These are phyloP conservation scores for Pestalotiopsis sp. DNA, from an alignment of 2,329 filamentous ascomycete species.

Conservation along the genomic window DNA sequence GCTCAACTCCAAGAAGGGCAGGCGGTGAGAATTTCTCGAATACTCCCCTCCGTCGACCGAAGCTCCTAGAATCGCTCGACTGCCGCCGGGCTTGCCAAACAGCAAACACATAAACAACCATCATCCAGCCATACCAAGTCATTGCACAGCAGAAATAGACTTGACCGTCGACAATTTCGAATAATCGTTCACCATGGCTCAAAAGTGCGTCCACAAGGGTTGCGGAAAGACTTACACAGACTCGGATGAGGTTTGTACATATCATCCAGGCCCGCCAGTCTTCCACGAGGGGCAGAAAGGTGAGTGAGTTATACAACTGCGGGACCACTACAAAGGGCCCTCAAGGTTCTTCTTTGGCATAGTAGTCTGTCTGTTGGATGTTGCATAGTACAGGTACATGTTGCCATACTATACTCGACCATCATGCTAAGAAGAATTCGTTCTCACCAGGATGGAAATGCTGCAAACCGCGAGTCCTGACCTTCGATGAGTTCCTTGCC, in stretches of 20 bases:
- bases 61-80: background rate
- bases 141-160: background rate
- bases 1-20: conserved; percentile 1
- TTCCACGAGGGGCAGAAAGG: conserved; percentile 99
- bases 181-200: conserved; percentile 56
- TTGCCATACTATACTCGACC: background rate
- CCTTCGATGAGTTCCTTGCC: conserved; percentile 95
- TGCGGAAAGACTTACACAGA: conserved; percentile 89
- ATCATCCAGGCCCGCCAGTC: conserved; percentile 90
- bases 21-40: conserved; percentile 8
- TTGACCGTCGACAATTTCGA: background rate
- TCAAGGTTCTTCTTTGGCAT: background rate
- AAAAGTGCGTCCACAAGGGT: conserved; percentile 95
- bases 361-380: background rate
- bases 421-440: conserved; percentile 1
- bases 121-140: background rate
- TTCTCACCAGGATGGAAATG: conserved; percentile 84
- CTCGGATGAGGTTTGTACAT: conserved; percentile 80
- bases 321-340: conserved; percentile 14
- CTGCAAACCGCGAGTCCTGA: conserved; percentile 95
- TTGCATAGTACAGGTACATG: background rate
- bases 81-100: background rate
- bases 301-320: conserved; percentile 43
- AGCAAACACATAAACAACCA: background rate
- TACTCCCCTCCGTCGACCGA: conserved; percentile 10